phyloP scores from a whole-genome alignment of 176 grass and related monocot genomes.

The Hordeum vulgare region MorexV3_pseudomolecules_assembly NC_058519.1:12826553-12827052 shows the following conservation, averaged over 20 bases:
- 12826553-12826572: not conserved
- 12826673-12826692: not conserved
- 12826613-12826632: not conserved
- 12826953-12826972: too few species aligned
- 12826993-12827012: slow-evolving; percentile 69
- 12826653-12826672: not conserved
- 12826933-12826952: not conserved
- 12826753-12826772: slow-evolving; percentile 29
- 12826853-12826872: slow-evolving; percentile 20
- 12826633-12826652: not conserved
- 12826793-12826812: slow-evolving; percentile 28
- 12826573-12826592: not conserved
- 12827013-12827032: slow-evolving; percentile 79
- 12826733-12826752: not conserved
- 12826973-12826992: slow-evolving; percentile 39
- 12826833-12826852: not conserved
- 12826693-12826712: slow-evolving; percentile 28
- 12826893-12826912: not conserved
- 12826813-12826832: slow-evolving; percentile 29
- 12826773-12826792: slow-evolving; percentile 49
- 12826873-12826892: not conserved
- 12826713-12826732: slow-evolving; percentile 1
- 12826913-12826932: not conserved
- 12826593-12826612: not conserved
- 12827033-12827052: slow-evolving; percentile 83